Conservation (phyloP, 2,329 filamentous ascomycete species). For the Bisporella sp. region DNA sequence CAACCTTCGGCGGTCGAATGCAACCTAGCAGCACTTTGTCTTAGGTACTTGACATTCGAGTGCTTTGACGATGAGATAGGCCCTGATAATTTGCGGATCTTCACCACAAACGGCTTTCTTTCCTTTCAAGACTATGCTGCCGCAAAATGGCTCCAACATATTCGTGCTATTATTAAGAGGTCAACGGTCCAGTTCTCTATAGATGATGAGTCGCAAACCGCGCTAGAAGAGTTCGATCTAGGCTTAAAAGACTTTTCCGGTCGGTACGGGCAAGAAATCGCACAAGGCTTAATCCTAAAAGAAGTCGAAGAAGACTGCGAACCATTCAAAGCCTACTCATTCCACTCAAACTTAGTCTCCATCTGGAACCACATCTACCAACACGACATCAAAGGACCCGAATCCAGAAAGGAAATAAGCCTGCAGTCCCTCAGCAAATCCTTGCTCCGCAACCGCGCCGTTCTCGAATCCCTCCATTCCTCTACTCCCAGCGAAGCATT, state of each 20-base stretch:
- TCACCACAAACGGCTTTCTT: slow-evolving; percentile 13
- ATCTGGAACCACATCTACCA: slow-evolving; percentile 4
- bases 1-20: slow-evolving; percentile 10
- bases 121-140: slow-evolving; percentile 26
- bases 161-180: slow-evolving; percentile 9
- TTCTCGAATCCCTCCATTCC: slow-evolving; percentile 3
- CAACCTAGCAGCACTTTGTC: slow-evolving; percentile 21
- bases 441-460: slow-evolving; percentile 1
- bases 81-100: not conserved
- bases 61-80: slow-evolving; percentile 15
- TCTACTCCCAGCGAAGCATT: not conserved
- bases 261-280: slow-evolving; percentile 2
- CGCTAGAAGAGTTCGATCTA: slow-evolving; percentile 1
- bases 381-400: not conserved
- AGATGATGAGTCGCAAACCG: slow-evolving; percentile 1
- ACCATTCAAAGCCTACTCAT: slow-evolving; percentile 2
- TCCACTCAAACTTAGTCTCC: not conserved
- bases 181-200: not conserved
- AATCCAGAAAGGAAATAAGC: slow-evolving; percentile 3
- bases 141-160: slow-evolving; percentile 23
- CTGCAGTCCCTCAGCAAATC: not conserved
- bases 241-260: not conserved
- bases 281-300: not conserved
- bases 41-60: slow-evolving; percentile 23
- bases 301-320: slow-evolving; percentile 6